Percentiles rank a stretch among this genome's conserved stretches.
These are phyloP conservation scores for Thalassiosira hispida DNA, from an alignment of 352 stramenopile species.

Conservation along the genomic window DNA sequence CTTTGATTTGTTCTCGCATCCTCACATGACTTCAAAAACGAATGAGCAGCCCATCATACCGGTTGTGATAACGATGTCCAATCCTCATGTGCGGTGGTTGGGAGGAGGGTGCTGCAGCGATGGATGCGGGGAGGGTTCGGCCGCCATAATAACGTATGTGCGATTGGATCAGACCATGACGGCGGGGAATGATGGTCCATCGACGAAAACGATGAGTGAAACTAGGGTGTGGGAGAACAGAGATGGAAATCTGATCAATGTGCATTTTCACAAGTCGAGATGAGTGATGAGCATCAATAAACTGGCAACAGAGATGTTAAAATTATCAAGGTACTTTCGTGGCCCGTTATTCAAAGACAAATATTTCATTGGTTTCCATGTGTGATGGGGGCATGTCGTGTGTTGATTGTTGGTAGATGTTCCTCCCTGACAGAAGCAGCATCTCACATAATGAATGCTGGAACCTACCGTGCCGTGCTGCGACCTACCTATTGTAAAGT, in stretches of 20 bases:
- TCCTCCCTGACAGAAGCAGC: too few species aligned
- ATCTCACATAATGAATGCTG: too few species aligned
- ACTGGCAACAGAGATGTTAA: too few species aligned
- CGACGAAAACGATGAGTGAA: constrained; percentile 34
- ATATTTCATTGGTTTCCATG: too few species aligned
- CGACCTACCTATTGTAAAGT: too few species aligned
- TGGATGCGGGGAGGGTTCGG: constrained; percentile 16
- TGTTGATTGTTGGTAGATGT: too few species aligned
- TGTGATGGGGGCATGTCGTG: too few species aligned
- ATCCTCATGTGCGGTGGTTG: constrained; percentile 46
- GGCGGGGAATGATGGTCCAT: background rate
- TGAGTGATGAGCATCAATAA: background rate
- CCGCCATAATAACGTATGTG: constrained; percentile 53
- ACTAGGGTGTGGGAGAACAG: constrained; percentile 60
- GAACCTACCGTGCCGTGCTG: too few species aligned
- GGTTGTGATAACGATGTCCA: constrained; percentile 37
- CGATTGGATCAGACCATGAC: constrained; percentile 46
- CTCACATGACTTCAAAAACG: background rate
- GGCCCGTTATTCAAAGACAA: too few species aligned
- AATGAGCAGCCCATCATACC: constrained; percentile 4
- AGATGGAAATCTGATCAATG: constrained; percentile 46
- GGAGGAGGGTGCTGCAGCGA: constrained; percentile 19
- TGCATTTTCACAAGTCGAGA: constrained; percentile 62
- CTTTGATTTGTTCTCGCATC: constrained; percentile 49
- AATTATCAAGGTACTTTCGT: too few species aligned